phyloP scores from a whole-genome alignment of 805 yeast species.

The Ogataea glucozyma region DNA sequence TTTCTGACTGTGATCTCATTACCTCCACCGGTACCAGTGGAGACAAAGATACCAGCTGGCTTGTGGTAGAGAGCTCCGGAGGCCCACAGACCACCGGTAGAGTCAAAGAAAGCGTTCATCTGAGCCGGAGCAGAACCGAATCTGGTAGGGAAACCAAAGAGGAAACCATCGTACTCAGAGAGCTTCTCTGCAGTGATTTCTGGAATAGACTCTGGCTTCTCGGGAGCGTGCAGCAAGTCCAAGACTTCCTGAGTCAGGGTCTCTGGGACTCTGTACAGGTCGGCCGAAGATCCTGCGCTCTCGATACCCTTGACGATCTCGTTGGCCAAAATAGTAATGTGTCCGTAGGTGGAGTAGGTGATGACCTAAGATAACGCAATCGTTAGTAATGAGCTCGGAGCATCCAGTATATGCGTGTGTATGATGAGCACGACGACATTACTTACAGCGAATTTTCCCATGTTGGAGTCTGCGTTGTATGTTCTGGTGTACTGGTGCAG shows the following conservation, averaged over 20 bases:
- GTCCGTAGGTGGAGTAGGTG: slow-evolving; percentile 78
- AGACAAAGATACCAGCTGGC: slow-evolving; percentile 69
- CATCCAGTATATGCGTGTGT: too few relatives aligned
- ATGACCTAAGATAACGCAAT: slow-evolving; percentile 38
- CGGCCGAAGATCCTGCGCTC: slow-evolving; percentile 67
- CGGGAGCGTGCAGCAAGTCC: slow-evolving; percentile 59
- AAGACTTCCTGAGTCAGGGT: slow-evolving; percentile 65
- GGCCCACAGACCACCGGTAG: slow-evolving; percentile 82
- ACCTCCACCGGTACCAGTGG: slow-evolving; percentile 85
- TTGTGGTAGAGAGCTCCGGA: slow-evolving; percentile 70
- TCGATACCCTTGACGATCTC: slow-evolving; percentile 67
- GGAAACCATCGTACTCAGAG: slow-evolving; percentile 69
- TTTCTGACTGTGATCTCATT: slow-evolving; percentile 72
- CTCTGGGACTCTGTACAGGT: slow-evolving; percentile 74
- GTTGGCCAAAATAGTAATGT: slow-evolving; percentile 66
- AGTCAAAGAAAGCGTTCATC: slow-evolving; percentile 73
- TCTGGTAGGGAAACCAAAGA: slow-evolving; percentile 87
- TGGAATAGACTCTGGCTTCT: slow-evolving; percentile 58
- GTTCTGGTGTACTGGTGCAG: background rate
- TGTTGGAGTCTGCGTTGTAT: background rate
- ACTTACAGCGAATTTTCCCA: slow-evolving; percentile 20
- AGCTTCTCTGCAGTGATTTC: slow-evolving; percentile 61
- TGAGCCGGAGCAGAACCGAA: slow-evolving; percentile 82
- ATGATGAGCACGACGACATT: too few relatives aligned
- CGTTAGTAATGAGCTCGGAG: background rate